These are phyloP conservation scores for Globisporangium viniferum DNA, from an alignment of 352 stramenopile genomes.

Conservation along the genomic window DNA sequence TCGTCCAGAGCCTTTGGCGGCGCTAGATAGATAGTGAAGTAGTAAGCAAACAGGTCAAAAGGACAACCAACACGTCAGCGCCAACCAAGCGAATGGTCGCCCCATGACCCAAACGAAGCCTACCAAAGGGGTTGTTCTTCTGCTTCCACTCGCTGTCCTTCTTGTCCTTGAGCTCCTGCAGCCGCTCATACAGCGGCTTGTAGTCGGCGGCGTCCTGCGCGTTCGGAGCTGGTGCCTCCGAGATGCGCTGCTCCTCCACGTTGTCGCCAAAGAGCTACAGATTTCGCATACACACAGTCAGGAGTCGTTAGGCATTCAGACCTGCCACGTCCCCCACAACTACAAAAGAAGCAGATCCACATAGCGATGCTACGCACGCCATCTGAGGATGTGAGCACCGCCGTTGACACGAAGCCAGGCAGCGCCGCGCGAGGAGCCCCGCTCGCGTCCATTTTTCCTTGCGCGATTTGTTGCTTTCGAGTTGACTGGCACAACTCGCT, in stretches of 20 bases:
- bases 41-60: background rate
- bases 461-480: background rate
- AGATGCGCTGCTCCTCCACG: constrained; percentile 77
- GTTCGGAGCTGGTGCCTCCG: constrained; percentile 46
- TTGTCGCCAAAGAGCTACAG: constrained; percentile 85
- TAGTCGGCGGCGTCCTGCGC: constrained; percentile 46
- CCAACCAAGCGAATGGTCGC: background rate
- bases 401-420: constrained; percentile 78
- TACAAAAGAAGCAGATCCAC: background rate
- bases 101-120: background rate
- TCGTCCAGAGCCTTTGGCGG: constrained; percentile 84
- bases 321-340: background rate
- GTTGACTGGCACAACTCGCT: background rate
- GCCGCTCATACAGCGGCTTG: constrained; percentile 76
- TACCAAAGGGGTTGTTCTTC: constrained; percentile 88
- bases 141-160: constrained; percentile 88
- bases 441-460: constrained; percentile 3
- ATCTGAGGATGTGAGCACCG: constrained; percentile 81
- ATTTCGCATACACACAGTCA: background rate
- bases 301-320: background rate
- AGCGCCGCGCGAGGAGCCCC: constrained; percentile 20
- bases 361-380: constrained; percentile 38
- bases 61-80: background rate
- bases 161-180: constrained; percentile 73
- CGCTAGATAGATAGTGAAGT: constrained; percentile 26